Evolutionary conservation across 2,329 filamentous ascomycete genomes (phyloP), one percentile per base, ranked within the genome.

Genomic region (Penicillium crustosum): DNA sequence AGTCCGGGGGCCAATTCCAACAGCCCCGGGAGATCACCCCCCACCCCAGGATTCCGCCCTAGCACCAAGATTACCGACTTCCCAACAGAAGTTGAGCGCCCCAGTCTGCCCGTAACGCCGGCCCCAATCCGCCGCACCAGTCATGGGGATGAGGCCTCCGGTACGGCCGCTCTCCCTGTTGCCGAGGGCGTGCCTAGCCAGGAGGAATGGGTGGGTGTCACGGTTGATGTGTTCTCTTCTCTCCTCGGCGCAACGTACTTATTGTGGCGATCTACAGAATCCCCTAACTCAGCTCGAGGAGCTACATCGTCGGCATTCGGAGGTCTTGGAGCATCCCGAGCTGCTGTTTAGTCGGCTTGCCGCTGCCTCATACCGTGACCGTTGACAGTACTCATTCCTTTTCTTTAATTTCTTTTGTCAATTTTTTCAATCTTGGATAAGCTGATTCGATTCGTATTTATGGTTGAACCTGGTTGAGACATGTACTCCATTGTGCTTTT

Each of bases 191-290:
- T 96, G 63, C 92, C 93, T 61, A 82, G 86, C 74, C 93, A 96
- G 82, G 83, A 86, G 72, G 91, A 96, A 76, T 97, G 93, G 93
- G 92, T 96, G 91, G 89, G 91, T 91, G 82, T 80, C 70, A 76
- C 77, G 73, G 70, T 73, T 74, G 73, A 77, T 75, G 70, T 70
- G 66, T 75, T 77, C 73, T 71, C 75, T 67, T 71, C 75, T 64
- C 65, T 79, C 68, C 71, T 79, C 69, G 62, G 68, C 68, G 68
- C 70, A 69, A 69, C 72, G 49, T 77, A 76, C 75, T 77, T 77
- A 77, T 78, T 77, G 66, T 78, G 76, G 73, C 68, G 70, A 65
- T 72, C 71, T 67, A 79, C 74, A 91, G 88, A 88, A 93, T 76
- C 89, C 89, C 59, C 77, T 82, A 67, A 82, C 78, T 61, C 86